Percentiles rank a stretch among this genome's conserved stretches.
Conservation (phyloP, 2,329 filamentous ascomycete species). For the Xylariaceae sp. region DNA sequence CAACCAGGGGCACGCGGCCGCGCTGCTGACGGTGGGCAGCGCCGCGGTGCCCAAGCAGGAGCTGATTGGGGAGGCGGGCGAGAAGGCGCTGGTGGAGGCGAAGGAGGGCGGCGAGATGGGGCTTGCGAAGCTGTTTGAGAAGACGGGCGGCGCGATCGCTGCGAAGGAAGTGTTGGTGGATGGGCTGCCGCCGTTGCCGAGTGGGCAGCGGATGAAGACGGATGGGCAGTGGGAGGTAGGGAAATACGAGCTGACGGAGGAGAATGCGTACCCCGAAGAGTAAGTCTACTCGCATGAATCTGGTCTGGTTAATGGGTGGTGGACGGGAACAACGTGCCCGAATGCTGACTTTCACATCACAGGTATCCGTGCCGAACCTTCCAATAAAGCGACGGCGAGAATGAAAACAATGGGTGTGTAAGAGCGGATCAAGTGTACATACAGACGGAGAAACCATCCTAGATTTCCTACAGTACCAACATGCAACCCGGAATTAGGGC, state of each 20-base stretch:
- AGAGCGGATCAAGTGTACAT: conserved; percentile 11
- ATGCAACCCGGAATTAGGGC: not conserved
- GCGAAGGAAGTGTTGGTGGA: conserved; percentile 62
- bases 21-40: conserved; percentile 80
- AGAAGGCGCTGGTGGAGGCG: conserved; percentile 66
- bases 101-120: conserved; percentile 65
- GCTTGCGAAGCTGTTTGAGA: conserved; percentile 70
- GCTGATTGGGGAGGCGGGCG: conserved; percentile 68
- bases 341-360: conserved; percentile 5
- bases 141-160: conserved; percentile 41
- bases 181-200: conserved; percentile 83
- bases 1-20: conserved; percentile 79
- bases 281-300: conserved; percentile 40
- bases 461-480: conserved; percentile 22
- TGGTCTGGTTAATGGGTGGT: not conserved
- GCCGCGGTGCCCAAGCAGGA: conserved; percentile 77
- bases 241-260: conserved; percentile 59
- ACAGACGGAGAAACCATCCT: conserved; percentile 24
- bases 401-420: conserved; percentile 5
- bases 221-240: conserved; percentile 59
- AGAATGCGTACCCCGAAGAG: conserved; percentile 68
- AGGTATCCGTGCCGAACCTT: conserved; percentile 63
- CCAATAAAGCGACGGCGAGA: conserved; percentile 36
- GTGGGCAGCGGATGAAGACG: conserved; percentile 54
- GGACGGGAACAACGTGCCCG: too few species aligned